phyloP scores from a whole-genome alignment of 2,329 filamentous ascomycete genomes.

The Coleophoma eucalyptorum region DNA sequence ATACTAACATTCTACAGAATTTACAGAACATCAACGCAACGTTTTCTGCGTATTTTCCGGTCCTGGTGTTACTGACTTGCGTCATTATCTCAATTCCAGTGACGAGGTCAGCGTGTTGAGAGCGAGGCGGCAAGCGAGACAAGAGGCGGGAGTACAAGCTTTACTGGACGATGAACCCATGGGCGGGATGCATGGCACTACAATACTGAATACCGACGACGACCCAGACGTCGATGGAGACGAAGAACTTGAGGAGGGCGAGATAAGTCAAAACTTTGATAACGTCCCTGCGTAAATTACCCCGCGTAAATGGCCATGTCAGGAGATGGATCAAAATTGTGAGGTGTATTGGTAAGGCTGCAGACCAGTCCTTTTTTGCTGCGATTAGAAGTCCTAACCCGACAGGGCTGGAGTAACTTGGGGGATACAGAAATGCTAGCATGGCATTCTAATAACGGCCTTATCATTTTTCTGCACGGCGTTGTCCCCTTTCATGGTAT shows the following conservation, averaged over 20 bases:
- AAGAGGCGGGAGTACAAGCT: not conserved
- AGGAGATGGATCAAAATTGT: too few species aligned
- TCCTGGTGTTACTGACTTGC: constrained; percentile 71
- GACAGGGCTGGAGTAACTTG: too few species aligned
- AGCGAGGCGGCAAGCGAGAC: not conserved
- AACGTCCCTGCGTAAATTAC: not conserved
- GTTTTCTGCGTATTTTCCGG: constrained; percentile 98
- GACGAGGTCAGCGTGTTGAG: constrained; percentile 39
- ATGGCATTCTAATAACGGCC: too few species aligned
- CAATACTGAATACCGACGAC: not conserved
- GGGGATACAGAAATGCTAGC: too few species aligned
- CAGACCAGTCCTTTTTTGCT: too few species aligned
- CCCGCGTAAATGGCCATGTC: too few species aligned
- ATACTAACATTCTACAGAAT: constrained; percentile 53
- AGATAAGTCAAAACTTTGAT: not conserved
- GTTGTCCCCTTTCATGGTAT: too few species aligned
- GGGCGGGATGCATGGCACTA: not conserved
- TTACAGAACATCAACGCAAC: constrained; percentile 89
- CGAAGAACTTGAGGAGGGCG: not conserved
- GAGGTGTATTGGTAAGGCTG: too few species aligned
- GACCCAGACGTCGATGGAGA: not conserved
- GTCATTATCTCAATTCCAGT: constrained; percentile 70
- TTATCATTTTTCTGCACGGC: too few species aligned
- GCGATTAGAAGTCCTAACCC: too few species aligned
- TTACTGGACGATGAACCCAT: not conserved